phyloP scores from a whole-genome alignment of 371 early-diverging fungal genomes.

The Mortierella polycephala region DNA sequence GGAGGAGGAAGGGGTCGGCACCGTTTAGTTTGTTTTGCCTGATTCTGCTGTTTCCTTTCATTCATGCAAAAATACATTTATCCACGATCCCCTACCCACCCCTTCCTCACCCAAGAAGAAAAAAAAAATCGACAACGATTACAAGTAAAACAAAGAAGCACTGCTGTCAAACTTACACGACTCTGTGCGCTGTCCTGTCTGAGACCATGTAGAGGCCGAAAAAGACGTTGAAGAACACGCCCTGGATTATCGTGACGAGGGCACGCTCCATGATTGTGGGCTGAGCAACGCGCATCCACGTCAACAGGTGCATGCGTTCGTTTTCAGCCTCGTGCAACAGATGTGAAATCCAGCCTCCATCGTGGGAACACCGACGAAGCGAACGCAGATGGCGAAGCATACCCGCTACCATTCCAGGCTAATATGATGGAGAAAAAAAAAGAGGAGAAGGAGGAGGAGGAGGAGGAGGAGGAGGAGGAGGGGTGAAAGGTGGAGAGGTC shows the following conservation, averaged over 20 bases:
- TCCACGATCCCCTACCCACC: too few relatives aligned
- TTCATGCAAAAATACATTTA: too few relatives aligned
- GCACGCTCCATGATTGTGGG: slow-evolving; percentile 74
- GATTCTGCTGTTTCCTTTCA: too few relatives aligned
- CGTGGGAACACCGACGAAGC: slow-evolving; percentile 83
- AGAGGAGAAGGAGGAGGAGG: not conserved
- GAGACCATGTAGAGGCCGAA: slow-evolving; percentile 85
- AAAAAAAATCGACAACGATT: not conserved
- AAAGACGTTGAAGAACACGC: slow-evolving; percentile 92
- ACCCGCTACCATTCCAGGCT: slow-evolving; percentile 94
- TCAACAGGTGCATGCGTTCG: slow-evolving; percentile 88
- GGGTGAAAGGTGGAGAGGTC: not conserved
- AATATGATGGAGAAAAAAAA: slow-evolving; percentile 23
- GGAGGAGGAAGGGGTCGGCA: too few relatives aligned
- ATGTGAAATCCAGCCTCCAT: slow-evolving; percentile 90
- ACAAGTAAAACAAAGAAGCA: not conserved
- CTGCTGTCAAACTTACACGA: slow-evolving; percentile 57
- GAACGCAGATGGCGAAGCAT: slow-evolving; percentile 87
- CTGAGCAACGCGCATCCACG: slow-evolving; percentile 84
- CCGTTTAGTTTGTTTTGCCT: not conserved
- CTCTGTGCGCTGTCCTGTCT: slow-evolving; percentile 89
- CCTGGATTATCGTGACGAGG: slow-evolving; percentile 81
- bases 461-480: not conserved
- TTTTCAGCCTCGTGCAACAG: slow-evolving; percentile 93
- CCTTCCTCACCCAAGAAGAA: too few relatives aligned